phyloP scores from a whole-genome alignment of 495 filamentous ascomycete species.

The Trichoderma gamsii region DNA sequence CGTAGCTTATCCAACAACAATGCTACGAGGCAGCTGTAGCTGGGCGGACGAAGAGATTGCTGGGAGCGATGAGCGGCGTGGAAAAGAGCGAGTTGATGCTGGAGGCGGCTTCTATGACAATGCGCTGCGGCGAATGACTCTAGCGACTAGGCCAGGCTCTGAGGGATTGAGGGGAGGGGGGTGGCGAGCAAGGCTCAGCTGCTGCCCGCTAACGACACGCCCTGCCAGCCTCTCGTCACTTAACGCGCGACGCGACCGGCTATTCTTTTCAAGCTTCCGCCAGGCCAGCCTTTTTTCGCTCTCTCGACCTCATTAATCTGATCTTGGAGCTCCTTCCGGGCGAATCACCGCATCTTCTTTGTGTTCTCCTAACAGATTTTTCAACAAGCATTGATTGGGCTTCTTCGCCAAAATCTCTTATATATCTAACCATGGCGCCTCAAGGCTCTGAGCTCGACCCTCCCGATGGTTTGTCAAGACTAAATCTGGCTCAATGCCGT shows the following conservation, averaged over 20 bases:
- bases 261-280: conserved; percentile 10
- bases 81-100: neutral
- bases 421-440: neutral
- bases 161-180: conserved; percentile 8
- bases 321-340: neutral
- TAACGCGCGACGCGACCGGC: conserved; percentile 10
- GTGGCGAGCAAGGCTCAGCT: neutral
- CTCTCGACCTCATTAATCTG: neutral
- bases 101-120: neutral
- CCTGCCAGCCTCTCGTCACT: conserved; percentile 7
- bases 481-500: neutral
- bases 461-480: neutral
- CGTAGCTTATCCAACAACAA: neutral
- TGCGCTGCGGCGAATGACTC: neutral
- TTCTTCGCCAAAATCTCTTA: neutral
- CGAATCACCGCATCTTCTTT: neutral
- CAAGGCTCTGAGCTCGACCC: conserved; percentile 12
- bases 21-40: neutral
- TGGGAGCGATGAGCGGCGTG: neutral
- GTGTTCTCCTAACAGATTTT: neutral
- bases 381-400: neutral
- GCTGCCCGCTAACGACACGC: neutral
- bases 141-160: neutral
- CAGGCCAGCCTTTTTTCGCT: neutral
- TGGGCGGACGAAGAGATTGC: neutral